Percentiles rank a stretch among this genome's conserved stretches.
phyloP scores from a whole-genome alignment of 768 basidiomycete species.

The Phanerochaete sordida region DNA sequence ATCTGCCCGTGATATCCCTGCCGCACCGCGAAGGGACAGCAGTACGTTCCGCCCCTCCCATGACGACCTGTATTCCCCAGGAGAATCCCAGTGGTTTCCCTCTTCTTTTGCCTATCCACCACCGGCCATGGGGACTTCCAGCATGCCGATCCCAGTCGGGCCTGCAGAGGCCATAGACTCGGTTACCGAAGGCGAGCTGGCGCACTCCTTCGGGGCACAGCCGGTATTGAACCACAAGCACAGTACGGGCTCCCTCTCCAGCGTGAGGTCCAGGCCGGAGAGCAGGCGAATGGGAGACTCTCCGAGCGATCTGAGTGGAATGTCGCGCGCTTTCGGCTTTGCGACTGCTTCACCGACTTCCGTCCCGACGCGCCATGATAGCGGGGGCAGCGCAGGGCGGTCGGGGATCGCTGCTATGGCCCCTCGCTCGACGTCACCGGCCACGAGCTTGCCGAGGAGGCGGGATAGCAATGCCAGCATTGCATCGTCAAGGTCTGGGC shows the following conservation, averaged over 20 bases:
- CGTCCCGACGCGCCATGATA: slow-evolving; percentile 11
- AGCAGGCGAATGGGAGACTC: background rate
- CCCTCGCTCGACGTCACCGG: background rate
- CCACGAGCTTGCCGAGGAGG: slow-evolving; percentile 11
- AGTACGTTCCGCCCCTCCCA: background rate
- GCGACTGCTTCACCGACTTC: slow-evolving; percentile 10
- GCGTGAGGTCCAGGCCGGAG: slow-evolving; percentile 17
- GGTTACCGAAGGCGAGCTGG: background rate
- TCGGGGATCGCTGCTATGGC: background rate
- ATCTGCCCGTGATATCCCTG: background rate
- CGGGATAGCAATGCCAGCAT: slow-evolving; percentile 46
- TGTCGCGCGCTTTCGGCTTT: slow-evolving; percentile 7
- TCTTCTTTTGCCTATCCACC: background rate
- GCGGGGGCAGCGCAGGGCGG: background rate
- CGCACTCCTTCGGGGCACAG: slow-evolving; percentile 1
- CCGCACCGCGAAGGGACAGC: background rate
- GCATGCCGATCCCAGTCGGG: background rate
- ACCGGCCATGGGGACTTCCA: background rate
- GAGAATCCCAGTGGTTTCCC: background rate
- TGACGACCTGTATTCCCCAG: background rate
- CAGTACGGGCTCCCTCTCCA: slow-evolving; percentile 28
- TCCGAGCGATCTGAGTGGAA: slow-evolving; percentile 1
- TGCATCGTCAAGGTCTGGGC: slow-evolving; percentile 2
- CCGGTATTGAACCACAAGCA: slow-evolving; percentile 31
- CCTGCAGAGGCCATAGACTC: background rate